Percentiles rank a stretch among this genome's conserved stretches.
Evolutionary conservation across 2,329 filamentous ascomycete genomes (phyloP).

Genomic region (Bipolaris bicolor): DNA sequence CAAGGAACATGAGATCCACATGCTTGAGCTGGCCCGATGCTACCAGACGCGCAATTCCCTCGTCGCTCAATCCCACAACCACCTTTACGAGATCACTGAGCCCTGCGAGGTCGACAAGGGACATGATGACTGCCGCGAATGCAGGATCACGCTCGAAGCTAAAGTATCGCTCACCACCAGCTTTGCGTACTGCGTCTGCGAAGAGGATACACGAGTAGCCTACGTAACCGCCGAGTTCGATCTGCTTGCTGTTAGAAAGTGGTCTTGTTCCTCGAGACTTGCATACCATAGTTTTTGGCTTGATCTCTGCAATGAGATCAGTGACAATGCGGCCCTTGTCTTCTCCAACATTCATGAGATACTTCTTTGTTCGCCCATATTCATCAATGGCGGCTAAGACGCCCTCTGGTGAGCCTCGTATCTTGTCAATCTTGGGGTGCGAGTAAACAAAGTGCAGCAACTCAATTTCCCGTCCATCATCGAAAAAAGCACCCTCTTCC

Average conservation of each 20-base stretch:
- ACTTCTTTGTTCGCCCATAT: constrained; percentile 68
- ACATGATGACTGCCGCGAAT: constrained; percentile 72
- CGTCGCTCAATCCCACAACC: constrained; percentile 70
- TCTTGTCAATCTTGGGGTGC: constrained; percentile 65
- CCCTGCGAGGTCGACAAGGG: constrained; percentile 75
- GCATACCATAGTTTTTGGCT: constrained; percentile 68
- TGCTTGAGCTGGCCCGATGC: constrained; percentile 59
- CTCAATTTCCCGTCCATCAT: constrained; percentile 76
- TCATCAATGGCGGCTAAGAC: constrained; percentile 75
- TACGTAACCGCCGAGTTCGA: constrained; percentile 81
- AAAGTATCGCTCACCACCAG: constrained; percentile 70
- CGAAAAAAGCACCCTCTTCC: constrained; percentile 53
- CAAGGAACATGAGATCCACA: constrained; percentile 77
- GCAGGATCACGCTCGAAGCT: constrained; percentile 76
- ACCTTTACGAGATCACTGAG: constrained; percentile 73
- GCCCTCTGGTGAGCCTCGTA: constrained; percentile 67
- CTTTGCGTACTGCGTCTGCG: constrained; percentile 67
- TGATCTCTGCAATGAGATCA: constrained; percentile 69
- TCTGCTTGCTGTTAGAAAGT: constrained; percentile 41
- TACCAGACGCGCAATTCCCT: constrained; percentile 67
- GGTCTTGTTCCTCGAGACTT: not conserved
- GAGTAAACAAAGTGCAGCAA: constrained; percentile 72
- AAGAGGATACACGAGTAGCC: constrained; percentile 84
- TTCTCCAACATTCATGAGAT: constrained; percentile 80
- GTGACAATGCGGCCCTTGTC: constrained; percentile 75